Evolutionary conservation across 805 yeast genomes (phyloP), one percentile per base, ranked within the genome.

Genomic region (Myxozyma udenii): DNA sequence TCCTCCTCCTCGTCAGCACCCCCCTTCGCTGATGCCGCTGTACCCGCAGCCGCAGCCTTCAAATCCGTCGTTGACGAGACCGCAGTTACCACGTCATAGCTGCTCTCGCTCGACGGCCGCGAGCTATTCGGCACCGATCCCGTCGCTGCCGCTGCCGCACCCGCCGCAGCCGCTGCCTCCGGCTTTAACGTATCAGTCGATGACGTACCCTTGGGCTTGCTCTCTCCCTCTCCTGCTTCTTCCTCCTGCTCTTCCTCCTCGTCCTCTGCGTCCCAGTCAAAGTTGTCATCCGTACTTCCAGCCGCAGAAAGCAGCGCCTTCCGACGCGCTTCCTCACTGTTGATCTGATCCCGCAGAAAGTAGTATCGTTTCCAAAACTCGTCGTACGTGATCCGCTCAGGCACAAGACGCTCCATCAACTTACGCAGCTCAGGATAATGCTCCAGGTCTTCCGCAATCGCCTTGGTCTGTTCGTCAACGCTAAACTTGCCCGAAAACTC

Each of bases 341-440:
- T 73, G 19, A 87, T 78, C 59, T 74, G 74, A 11, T 69, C 66
- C 51, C 76, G 78, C 62, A 77, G 71, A 48, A 70, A 73, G 68
- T 80, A 84, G 68, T 87, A 89, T 30, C 82, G 75, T 41, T 72
- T 70, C 97, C 97, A 90, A 67, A 90, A 90, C 42, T 72, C 72
- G 23, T 76, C 71, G 61, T 82, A 84, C 2, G 78, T 62, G 33
- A 83, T 68, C 60, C 76, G 66, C 5, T 74, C 77, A 0, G 95
- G 95, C 1, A 89, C 95, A 5, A 88, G 65, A 25, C 71, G 69
- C 49, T 79, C 78, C 79, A 80, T 79, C 36, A 85, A 67, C 28
- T 69, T 69, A 23, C 73, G 69, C 54, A 88, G 75, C 22, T 79
- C 77, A 3, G 78, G 74, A 58, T 80, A 76, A 46, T 70, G 64